Conservation (phyloP, 495 filamentous ascomycete genomes). For the Sordaria brevicollis region DNA sequence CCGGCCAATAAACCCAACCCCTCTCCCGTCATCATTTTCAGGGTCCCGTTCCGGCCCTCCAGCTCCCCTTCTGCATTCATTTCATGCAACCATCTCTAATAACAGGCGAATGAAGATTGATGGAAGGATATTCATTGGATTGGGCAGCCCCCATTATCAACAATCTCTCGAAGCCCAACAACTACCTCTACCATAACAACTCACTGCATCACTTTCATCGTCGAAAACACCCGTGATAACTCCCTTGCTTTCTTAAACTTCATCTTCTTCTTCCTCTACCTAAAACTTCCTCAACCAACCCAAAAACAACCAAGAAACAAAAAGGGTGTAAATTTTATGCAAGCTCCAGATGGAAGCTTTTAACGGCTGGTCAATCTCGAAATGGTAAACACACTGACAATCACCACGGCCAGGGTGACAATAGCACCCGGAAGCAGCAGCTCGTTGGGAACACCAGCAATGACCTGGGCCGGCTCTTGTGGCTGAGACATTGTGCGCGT, state of each 20-base stretch:
- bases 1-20: background rate
- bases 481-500: slow-evolving; percentile 24
- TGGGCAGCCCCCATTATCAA: background rate
- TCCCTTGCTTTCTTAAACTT: background rate
- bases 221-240: background rate
- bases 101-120: background rate
- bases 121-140: background rate
- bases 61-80: background rate
- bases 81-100: background rate
- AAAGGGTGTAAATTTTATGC: background rate
- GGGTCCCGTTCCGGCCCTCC: background rate
- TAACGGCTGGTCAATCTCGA: slow-evolving; percentile 60
- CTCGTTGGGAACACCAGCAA: slow-evolving; percentile 91
- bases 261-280: background rate
- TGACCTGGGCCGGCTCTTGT: slow-evolving; percentile 60
- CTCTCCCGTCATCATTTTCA: background rate
- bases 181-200: background rate
- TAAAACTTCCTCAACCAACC: background rate
- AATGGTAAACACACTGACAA: slow-evolving; percentile 87
- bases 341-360: too few relatives aligned
- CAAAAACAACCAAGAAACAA: background rate
- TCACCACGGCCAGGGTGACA: slow-evolving; percentile 87
- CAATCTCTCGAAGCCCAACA: background rate
- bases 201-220: background rate
- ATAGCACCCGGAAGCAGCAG: slow-evolving; percentile 87